Conservation (phyloP, 2,329 filamentous ascomycete species). For the Nigrograna mackinnonii region DNA sequence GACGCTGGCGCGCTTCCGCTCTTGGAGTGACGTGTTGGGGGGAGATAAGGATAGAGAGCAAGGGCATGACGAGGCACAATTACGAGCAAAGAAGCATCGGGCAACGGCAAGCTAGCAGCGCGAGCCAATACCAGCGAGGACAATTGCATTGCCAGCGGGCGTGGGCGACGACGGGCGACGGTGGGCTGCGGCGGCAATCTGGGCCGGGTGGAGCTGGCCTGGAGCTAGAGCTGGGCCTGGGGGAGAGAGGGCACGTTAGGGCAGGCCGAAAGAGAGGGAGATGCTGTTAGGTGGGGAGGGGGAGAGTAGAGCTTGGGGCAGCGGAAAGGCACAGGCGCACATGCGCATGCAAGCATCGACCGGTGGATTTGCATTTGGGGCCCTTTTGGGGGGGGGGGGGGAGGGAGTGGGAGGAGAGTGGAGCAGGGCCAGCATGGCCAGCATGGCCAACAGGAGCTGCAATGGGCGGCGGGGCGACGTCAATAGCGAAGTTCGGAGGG, state of each 20-base stretch:
- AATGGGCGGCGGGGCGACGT: too few relatives aligned
- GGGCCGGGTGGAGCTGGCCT: too few relatives aligned
- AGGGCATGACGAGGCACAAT: slow-evolving; percentile 36
- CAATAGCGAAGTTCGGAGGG: slow-evolving; percentile 33
- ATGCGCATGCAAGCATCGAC: too few relatives aligned
- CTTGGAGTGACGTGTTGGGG: slow-evolving; percentile 16
- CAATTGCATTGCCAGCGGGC: slow-evolving; percentile 19
- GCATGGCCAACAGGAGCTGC: too few relatives aligned
- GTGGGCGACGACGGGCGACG: slow-evolving; percentile 19
- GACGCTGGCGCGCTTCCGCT: slow-evolving; percentile 19
- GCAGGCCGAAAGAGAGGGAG: too few relatives aligned
- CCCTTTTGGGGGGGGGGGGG: too few relatives aligned
- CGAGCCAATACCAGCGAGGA: slow-evolving; percentile 29
- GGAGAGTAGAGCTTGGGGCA: slow-evolving; percentile 27
- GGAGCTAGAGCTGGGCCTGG: too few relatives aligned
- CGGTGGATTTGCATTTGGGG: too few relatives aligned
- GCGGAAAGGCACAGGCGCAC: slow-evolving; percentile 32
- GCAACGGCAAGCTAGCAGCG: slow-evolving; percentile 15
- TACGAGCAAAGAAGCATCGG: slow-evolving; percentile 33
- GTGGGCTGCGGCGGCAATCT: slow-evolving; percentile 37
- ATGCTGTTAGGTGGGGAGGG: too few relatives aligned
- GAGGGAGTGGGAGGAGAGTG: too few relatives aligned
- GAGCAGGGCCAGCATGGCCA: too few relatives aligned
- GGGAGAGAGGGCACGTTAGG: too few relatives aligned
- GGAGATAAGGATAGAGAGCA: slow-evolving; percentile 29